A percentile compares a stretch with the other conserved stretches of the same genome.
These are phyloP conservation scores for Eimeria nieschulzi DNA, from an alignment of 169 alveolate species.

Conservation along the genomic window DNA sequence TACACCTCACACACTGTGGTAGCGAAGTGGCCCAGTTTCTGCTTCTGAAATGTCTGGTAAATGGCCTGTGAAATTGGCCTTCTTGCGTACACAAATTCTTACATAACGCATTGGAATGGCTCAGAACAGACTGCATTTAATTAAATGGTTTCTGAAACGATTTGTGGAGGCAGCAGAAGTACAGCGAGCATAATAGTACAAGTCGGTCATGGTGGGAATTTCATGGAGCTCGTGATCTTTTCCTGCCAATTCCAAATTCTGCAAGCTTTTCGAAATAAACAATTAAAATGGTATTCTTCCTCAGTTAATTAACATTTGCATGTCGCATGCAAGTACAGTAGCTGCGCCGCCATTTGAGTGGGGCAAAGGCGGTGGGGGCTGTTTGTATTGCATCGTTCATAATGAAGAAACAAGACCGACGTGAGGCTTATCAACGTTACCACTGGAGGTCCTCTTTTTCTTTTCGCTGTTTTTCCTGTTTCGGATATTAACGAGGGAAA, in stretches of 20 bases:
- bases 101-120: too few species aligned
- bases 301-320: background rate
- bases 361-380: constrained; percentile 41
- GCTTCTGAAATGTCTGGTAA: too few species aligned
- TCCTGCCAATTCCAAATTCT: background rate
- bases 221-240: background rate
- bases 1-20: too few species aligned
- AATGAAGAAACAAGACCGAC: background rate
- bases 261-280: background rate
- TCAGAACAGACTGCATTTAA: too few species aligned
- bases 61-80: too few species aligned
- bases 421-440: background rate
- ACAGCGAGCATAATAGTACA: too few species aligned
- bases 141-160: too few species aligned
- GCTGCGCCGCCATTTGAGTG: background rate
- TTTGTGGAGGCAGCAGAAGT: too few species aligned
- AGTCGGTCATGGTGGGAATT: background rate
- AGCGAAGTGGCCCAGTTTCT: too few species aligned
- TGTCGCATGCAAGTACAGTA: background rate
- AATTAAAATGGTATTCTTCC: background rate
- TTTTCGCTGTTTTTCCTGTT: constrained; percentile 16
- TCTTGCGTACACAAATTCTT: too few species aligned
- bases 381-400: background rate
- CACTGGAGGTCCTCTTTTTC: background rate
- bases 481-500: constrained; percentile 1